phyloP scores from a whole-genome alignment of 768 basidiomycete species.

The Hygrocybe coccinea region DNA sequence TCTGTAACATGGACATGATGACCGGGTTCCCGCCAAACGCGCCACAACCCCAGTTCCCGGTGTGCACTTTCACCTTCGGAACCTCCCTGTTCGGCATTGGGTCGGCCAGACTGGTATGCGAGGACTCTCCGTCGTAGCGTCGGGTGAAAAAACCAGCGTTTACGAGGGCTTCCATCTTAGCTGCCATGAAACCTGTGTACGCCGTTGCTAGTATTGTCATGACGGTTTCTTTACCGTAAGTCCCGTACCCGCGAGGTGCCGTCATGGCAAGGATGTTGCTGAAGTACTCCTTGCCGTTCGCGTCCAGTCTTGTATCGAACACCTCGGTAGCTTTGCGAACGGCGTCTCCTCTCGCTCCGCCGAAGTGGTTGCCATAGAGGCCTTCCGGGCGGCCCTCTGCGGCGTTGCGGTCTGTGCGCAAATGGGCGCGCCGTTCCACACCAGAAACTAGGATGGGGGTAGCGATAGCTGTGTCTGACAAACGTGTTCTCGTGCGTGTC shows the following conservation, averaged over 20 bases:
- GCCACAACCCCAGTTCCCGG: slow-evolving; percentile 18
- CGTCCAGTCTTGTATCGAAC: not conserved
- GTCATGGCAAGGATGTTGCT: slow-evolving; percentile 1
- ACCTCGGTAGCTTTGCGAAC: not conserved
- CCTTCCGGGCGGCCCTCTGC: not conserved
- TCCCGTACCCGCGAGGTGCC: not conserved
- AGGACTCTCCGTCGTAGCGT: not conserved
- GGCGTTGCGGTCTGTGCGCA: not conserved
- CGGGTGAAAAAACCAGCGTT: not conserved
- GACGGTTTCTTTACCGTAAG: not conserved
- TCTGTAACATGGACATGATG: slow-evolving; percentile 14
- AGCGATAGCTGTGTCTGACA: not conserved
- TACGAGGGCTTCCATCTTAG: not conserved
- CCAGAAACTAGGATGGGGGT: slow-evolving; percentile 2
- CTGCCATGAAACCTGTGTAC: slow-evolving; percentile 1
- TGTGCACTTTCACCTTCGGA: slow-evolving; percentile 5
- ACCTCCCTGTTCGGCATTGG: slow-evolving; percentile 1
- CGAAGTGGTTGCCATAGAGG: slow-evolving; percentile 1
- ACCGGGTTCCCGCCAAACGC: slow-evolving; percentile 15
- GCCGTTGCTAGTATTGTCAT: not conserved
- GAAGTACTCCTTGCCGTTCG: not conserved
- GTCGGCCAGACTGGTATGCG: not conserved
- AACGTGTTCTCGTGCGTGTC: not conserved
- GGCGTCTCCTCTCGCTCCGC: not conserved
- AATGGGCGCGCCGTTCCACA: not conserved